These are phyloP conservation scores for Aspergillus proliferans DNA, from an alignment of 2,329 filamentous ascomycete genomes.

Conservation along the genomic window DNA sequence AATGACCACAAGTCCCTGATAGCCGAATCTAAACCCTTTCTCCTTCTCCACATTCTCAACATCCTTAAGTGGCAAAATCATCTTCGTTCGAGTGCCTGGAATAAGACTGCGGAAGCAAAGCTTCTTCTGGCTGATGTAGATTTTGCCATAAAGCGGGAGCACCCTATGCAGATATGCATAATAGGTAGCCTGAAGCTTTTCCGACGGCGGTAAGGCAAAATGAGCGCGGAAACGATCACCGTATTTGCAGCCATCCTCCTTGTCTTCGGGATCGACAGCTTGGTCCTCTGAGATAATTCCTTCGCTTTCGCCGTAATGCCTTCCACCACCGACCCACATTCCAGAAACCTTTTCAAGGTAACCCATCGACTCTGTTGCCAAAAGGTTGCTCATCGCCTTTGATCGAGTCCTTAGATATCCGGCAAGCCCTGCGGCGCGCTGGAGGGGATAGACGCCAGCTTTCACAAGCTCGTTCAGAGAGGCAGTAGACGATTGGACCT, in stretches of 20 bases:
- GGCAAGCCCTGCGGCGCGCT: slow-evolving; percentile 75
- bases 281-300: slow-evolving; percentile 61
- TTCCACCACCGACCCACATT: slow-evolving; percentile 89
- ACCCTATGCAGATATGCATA: slow-evolving; percentile 89
- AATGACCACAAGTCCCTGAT: slow-evolving; percentile 83
- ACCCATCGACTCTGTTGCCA: slow-evolving; percentile 88
- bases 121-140: slow-evolving; percentile 81
- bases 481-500: slow-evolving; percentile 37
- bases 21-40: slow-evolving; percentile 87
- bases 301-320: slow-evolving; percentile 76
- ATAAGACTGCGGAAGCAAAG: slow-evolving; percentile 92
- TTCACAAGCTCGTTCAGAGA: slow-evolving; percentile 54
- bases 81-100: slow-evolving; percentile 82
- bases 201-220: slow-evolving; percentile 78
- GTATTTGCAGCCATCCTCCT: slow-evolving; percentile 48
- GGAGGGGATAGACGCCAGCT: slow-evolving; percentile 68
- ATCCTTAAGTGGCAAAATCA: slow-evolving; percentile 84
- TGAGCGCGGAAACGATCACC: slow-evolving; percentile 73
- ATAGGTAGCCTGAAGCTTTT: slow-evolving; percentile 81
- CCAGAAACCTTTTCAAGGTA: slow-evolving; percentile 96
- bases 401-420: slow-evolving; percentile 74
- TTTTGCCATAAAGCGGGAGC: slow-evolving; percentile 87
- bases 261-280: slow-evolving; percentile 50
- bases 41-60: slow-evolving; percentile 92
- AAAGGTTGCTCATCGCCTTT: slow-evolving; percentile 70